Evolutionary conservation across 1,284 basidiomycete species (phyloP), one percentile per base, ranked within the genome.

Genomic region (Cryptococcus depauperatus): DNA sequence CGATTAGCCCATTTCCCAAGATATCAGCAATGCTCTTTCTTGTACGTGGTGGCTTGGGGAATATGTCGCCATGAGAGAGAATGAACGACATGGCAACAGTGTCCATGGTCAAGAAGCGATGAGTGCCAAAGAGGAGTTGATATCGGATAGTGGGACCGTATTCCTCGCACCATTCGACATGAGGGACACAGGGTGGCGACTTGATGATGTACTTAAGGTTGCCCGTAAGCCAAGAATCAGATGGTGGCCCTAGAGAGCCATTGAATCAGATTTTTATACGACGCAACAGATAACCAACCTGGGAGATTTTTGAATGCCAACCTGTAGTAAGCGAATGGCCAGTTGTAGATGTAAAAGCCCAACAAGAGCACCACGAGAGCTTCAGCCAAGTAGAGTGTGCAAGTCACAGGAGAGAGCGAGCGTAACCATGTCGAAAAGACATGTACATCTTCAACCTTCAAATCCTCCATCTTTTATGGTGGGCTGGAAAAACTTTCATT

Each of bases 41-140:
- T 2, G 82, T 73, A 47, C 79, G 77, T 37, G 77, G 74, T 0
- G 82, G 80, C 61, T 84, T 84, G 13, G 79, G 79, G 59, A 79
- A 84, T 28, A 77, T 73, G 57, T 83, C 80, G 1, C 77, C 73
- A 46, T 76, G 74, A 18, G 72, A 71, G 41, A 84, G 74, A 43
- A 85, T 77, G 50, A 83, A 75, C 3, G 75, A 72, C 19, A 84
- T 64, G 0, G 81, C 80, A 21, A 72, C 66, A 0, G 77, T 76
- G 63, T 84, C 82, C 35, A 74, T 75, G 16, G 79, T 78, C 66
- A 79, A 71, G 41, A 84, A 69, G 13, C 79, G 69, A 4, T 46
- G 50, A 5, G 44, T 26, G 13, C 60, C 51, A 5, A 48, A 40
- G 7, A 55, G 26, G 2, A 48, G 10, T 5, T 33, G 35, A 40